Evolutionary conservation across 2,329 filamentous ascomycete species (phyloP).

Genomic region (Aspergillus sp.): DNA sequence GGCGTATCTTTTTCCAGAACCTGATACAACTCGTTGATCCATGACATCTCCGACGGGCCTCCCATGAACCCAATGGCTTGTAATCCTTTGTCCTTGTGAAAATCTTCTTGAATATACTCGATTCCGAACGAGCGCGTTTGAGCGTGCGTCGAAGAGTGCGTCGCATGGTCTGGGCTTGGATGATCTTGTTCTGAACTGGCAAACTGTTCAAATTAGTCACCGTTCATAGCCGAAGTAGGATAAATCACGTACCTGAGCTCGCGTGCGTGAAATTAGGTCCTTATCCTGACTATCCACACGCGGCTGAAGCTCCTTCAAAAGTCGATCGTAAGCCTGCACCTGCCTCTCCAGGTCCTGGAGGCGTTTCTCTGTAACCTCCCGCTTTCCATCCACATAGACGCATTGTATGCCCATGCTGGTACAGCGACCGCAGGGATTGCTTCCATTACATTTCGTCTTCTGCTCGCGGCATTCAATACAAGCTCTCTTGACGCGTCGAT

Average conservation of each 20-base stretch:
- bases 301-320: constrained; percentile 32
- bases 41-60: constrained; percentile 45
- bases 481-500: constrained; percentile 36
- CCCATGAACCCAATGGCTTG: constrained; percentile 44
- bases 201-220: constrained; percentile 2
- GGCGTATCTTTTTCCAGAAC: constrained; percentile 31
- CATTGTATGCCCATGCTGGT: constrained; percentile 40
- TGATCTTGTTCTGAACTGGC: neutral
- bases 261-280: constrained; percentile 32
- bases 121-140: constrained; percentile 25
- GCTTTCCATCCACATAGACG: constrained; percentile 45
- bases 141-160: constrained; percentile 3
- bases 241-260: constrained; percentile 31
- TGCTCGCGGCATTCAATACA: constrained; percentile 47
- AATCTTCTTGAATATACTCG: constrained; percentile 46
- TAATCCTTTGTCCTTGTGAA: constrained; percentile 39
- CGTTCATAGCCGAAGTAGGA: neutral
- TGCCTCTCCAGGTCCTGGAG: constrained; percentile 39
- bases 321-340: constrained; percentile 35
- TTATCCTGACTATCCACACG: constrained; percentile 28
- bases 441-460: constrained; percentile 48
- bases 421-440: constrained; percentile 45
- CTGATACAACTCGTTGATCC: constrained; percentile 43
- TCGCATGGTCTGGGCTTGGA: constrained; percentile 2
- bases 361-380: constrained; percentile 44